These are phyloP conservation scores for Phytophthora pinifolia DNA, from an alignment of 352 stramenopile species.

Conservation along the genomic window DNA sequence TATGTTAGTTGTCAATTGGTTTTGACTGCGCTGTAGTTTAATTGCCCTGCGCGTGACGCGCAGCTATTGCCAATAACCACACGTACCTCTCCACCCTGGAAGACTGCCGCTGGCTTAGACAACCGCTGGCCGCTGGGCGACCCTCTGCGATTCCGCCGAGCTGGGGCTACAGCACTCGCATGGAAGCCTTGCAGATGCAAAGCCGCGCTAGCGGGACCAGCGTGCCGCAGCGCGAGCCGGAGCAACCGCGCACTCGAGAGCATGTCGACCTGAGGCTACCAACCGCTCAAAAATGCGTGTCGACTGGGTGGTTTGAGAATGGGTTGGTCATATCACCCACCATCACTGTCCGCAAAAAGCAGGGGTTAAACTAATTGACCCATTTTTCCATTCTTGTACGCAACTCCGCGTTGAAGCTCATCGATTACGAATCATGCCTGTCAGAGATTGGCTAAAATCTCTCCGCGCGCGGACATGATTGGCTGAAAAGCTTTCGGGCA, in stretches of 20 bases:
- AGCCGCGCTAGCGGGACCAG: constrained; percentile 4
- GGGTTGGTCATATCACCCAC: no score
- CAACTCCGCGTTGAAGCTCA: no score
- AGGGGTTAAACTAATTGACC: no score
- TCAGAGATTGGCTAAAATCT: no score
- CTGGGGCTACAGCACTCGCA: constrained; percentile 34
- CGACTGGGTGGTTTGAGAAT: no score
- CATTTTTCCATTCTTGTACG: no score
- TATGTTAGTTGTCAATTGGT: background rate
- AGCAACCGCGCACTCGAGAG: constrained; percentile 20
- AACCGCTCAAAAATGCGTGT: no score
- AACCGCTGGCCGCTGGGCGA: constrained; percentile 14
- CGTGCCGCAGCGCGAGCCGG: constrained; percentile 26
- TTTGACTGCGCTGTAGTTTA: no score
- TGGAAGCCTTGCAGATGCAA: constrained; percentile 39
- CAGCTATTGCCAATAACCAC: constrained; percentile 5
- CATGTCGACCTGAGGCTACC: constrained; percentile 19
- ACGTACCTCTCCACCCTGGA: constrained; percentile 36
- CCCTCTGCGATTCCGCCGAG: constrained; percentile 46
- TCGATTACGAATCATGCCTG: no score
- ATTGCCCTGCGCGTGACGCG: background rate
- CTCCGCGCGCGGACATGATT: no score
- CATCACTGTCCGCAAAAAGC: no score
- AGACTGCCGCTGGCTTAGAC: constrained; percentile 26
- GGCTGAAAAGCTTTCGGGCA: no score